Evolutionary conservation across 257 asterid genomes (phyloP).

Genomic region (Apocynum venetum): DNA sequence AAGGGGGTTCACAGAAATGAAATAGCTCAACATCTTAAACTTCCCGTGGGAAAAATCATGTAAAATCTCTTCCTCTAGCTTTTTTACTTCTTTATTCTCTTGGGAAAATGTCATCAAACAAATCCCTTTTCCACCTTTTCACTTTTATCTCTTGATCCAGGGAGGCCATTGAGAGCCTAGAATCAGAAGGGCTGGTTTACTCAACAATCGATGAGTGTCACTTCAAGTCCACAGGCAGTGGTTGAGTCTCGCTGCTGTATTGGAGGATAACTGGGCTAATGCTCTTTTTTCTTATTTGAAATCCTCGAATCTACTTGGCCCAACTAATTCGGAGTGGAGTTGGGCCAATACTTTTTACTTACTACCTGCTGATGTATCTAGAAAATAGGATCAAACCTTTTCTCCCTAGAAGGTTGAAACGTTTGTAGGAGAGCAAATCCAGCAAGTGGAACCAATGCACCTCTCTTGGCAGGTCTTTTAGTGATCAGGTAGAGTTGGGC

Average conservation of each 20-base stretch:
- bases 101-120: not conserved
- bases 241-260: not conserved
- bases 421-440: not conserved
- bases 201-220: conserved; percentile 78
- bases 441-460: not conserved
- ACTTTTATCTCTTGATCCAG: conserved; percentile 27
- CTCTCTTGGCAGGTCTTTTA: not conserved
- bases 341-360: not conserved
- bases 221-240: conserved; percentile 53
- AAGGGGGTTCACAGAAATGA: conserved; percentile 66
- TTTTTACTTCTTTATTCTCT: conserved; percentile 10
- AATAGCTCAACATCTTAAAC: conserved; percentile 57
- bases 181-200: conserved; percentile 68
- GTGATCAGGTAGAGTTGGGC: not conserved
- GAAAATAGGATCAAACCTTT: not conserved
- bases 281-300: not conserved
- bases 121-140: not conserved
- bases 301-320: too few species aligned
- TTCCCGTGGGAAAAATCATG: conserved; percentile 61
- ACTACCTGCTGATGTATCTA: conserved; percentile 2
- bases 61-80: conserved; percentile 21
- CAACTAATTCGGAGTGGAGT: too few species aligned
- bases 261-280: not conserved
- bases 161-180: conserved; percentile 57
- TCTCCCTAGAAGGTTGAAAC: not conserved